Evolutionary conservation across 1,139 yeast species (phyloP).

Genomic region (Saccharomycopsis crataegensis): DNA sequence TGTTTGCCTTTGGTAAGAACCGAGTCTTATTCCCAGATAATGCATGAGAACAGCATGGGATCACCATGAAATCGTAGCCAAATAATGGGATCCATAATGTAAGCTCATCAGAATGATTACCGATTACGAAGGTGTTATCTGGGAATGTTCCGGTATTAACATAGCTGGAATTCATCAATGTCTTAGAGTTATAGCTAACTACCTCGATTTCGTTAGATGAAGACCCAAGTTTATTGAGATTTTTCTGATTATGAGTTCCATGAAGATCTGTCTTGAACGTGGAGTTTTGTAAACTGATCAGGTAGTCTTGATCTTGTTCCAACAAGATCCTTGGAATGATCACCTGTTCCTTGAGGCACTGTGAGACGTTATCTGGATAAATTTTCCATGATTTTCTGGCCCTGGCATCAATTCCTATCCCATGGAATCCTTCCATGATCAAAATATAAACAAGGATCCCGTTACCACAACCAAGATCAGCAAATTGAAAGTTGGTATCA

Average conservation of each 20-base stretch:
- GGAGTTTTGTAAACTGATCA: conserved; percentile 18
- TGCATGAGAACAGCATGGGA: conserved; percentile 93
- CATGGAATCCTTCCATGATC: conserved; percentile 70
- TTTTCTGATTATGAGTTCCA: conserved; percentile 17
- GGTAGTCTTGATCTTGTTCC: neutral
- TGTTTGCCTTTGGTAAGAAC: conserved; percentile 40
- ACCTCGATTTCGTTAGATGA: neutral
- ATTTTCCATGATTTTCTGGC: conserved; percentile 80
- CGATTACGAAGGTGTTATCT: conserved; percentile 62
- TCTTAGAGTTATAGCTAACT: conserved; percentile 24
- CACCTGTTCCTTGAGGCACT: conserved; percentile 57
- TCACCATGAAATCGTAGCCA: conserved; percentile 80
- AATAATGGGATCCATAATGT: conserved; percentile 93
- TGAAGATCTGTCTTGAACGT: conserved; percentile 20
- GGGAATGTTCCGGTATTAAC: conserved; percentile 34
- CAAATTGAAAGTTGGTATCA: conserved; percentile 47
- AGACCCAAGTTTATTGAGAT: neutral
- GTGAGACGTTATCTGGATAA: conserved; percentile 58
- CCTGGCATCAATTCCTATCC: conserved; percentile 86
- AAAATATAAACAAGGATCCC: conserved; percentile 78
- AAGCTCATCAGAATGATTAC: conserved; percentile 92
- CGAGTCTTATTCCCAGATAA: conserved; percentile 69
- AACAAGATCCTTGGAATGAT: conserved; percentile 67
- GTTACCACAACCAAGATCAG: conserved; percentile 95
- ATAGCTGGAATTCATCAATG: conserved; percentile 45